Base-by-base conservation (phyloP, 495 filamentous ascomycete species). In the Penicillium canariense region DNA sequence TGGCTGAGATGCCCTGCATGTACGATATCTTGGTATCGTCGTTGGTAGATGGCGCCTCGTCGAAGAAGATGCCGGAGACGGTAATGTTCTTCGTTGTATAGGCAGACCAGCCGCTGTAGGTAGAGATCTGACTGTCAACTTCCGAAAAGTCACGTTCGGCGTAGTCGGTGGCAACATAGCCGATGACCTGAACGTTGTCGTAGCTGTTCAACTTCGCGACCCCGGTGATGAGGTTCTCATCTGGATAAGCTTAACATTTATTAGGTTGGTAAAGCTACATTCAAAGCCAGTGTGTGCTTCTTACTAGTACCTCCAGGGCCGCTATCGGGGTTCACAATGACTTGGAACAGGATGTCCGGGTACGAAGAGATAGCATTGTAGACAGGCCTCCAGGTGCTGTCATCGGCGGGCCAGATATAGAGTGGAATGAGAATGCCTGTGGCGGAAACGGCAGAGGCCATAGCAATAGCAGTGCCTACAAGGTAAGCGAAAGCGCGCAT, bases 21-120 rank as follows among this genome's bases (percentile, higher is more conserved):
- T 75, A 75, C 0, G 60, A 61, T 26, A 65, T 63, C 26, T 54
- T 54, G 17, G 52, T 61, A 0, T 59, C 17, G 17, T 62, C 56
- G 50, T 72, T 63, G 12, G 58, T 61, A 20, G 62, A 61, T 2
- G 69, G 66, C 4, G 70, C 67, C 28, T 79, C 74, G 52, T 79
- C 77, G 61, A 78, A 77, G 67, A 77, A 81, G 23, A 81, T 77
- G 5, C 78, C 78, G 3, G 65, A 59, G 22, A 80, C 55, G 7
- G 60, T 46, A 22, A 77, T 68, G 31, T 71, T 59, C 12, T 69
- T 57, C 4, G 50, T 54, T 5, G 39, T 52, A 30, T 69, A 65
- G 12, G 30, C 52, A 2, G 63, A 26, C 78, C 79, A 81, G 17
- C 57, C 58, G 2, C 69, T 62, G 55, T 80, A 83, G 7, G 39